Conservation (phyloP, 1,284 basidiomycete species). For the Leccinum brunneo-olivaceum region DNA sequence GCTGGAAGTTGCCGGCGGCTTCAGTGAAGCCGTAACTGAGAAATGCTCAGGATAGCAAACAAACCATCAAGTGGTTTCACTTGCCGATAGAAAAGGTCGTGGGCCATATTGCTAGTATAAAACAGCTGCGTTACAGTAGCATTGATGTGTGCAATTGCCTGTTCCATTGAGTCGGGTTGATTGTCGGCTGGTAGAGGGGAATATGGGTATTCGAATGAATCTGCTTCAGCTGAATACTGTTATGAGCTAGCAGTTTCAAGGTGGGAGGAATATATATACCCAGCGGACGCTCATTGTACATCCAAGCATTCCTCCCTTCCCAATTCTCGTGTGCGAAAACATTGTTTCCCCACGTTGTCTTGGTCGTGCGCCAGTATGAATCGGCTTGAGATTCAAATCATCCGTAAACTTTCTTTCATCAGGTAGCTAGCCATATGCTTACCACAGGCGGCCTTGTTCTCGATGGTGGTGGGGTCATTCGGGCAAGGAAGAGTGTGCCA, state of each 20-base stretch:
- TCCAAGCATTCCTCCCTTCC: conserved; percentile 74
- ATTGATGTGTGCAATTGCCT: conserved; percentile 80
- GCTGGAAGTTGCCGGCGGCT: conserved; percentile 92
- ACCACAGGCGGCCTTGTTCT: conserved; percentile 10
- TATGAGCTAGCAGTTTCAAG: background rate
- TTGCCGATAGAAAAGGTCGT: conserved; percentile 67
- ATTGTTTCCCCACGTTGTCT: conserved; percentile 88
- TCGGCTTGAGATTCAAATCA: conserved; percentile 6
- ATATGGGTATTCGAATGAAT: conserved; percentile 67
- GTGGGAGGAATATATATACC: conserved; percentile 7
- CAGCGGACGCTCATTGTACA: conserved; percentile 76
- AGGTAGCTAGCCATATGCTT: background rate
- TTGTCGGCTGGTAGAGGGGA: conserved; percentile 45
- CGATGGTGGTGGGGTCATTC: conserved; percentile 42
- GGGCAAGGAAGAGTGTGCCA: conserved; percentile 74
- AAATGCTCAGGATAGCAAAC: conserved; percentile 9
- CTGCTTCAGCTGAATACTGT: conserved; percentile 4
- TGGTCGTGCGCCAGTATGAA: conserved; percentile 55
- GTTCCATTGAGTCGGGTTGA: conserved; percentile 44
- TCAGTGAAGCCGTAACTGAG: conserved; percentile 84
- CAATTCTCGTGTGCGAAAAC: conserved; percentile 87
- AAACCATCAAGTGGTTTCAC: conserved; percentile 12
- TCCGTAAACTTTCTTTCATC: background rate
- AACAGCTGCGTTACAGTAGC: conserved; percentile 84
- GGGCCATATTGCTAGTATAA: conserved; percentile 85